Evolutionary conservation across 352 stramenopile species (phyloP).

Genomic region (Phytophthora podocarpi): DNA sequence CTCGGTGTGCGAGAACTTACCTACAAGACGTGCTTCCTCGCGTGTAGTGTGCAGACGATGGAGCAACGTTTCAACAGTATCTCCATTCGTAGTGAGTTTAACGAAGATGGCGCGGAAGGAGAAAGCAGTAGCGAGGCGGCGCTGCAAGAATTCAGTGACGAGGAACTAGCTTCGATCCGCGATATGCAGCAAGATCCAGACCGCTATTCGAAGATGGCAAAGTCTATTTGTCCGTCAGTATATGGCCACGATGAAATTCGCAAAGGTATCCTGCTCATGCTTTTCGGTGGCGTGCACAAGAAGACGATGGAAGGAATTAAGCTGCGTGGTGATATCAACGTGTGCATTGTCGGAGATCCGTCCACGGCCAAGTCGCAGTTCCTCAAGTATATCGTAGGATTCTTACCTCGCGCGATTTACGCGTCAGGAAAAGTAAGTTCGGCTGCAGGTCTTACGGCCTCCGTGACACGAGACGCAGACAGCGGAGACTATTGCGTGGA

Average conservation of each 20-base stretch:
- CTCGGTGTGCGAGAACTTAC: conserved; percentile 97
- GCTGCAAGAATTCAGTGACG: conserved; percentile 87
- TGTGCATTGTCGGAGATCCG: conserved; percentile 98
- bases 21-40: conserved; percentile 98
- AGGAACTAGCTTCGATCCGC: conserved; percentile 93
- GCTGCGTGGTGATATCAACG: conserved; percentile 99
- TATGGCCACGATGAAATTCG: conserved; percentile 97
- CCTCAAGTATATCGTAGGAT: conserved; percentile 96
- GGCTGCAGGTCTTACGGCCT: conserved; percentile 97
- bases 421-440: conserved; percentile 99
- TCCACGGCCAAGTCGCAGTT: conserved; percentile 99
- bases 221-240: conserved; percentile 95
- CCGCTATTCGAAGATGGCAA: conserved; percentile 93
- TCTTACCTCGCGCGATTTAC: conserved; percentile 97
- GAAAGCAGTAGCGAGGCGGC: conserved; percentile 31
- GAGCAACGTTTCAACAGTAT: conserved; percentile 89
- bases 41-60: conserved; percentile 93
- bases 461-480: conserved; percentile 94
- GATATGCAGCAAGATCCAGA: conserved; percentile 91
- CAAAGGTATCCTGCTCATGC: conserved; percentile 96
- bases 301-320: conserved; percentile 96
- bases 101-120: conserved; percentile 50
- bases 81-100: conserved; percentile 80
- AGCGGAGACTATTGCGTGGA: conserved; percentile 93
- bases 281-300: conserved; percentile 99